Evolutionary conservation across 371 early-diverging fungal species (phyloP), one percentile per base, ranked within the genome.

Genomic region (Lichtheimia ornata): DNA sequence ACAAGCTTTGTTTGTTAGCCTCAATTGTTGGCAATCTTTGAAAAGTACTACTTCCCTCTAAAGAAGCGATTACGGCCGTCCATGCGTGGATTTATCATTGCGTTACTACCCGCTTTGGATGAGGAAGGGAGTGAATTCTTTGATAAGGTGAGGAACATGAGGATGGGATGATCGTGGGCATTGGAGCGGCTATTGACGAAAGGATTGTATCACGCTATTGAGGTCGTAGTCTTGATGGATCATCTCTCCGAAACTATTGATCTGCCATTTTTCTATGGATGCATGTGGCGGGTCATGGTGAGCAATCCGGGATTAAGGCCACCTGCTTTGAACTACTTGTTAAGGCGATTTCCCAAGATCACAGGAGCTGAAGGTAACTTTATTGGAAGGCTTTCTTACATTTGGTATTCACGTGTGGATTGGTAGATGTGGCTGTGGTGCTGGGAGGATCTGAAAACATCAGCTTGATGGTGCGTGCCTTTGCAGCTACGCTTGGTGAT

Each of bases 41-140:
- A 90, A 67, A 83, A 77, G 44, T 83, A 83, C 69, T 90, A 90
- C 62, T 66, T 95, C 12, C 91, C 94, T 0, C 70, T 97, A 12
- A 87, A 89, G 2, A 59, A 71, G 14, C 71, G 81, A 13, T 74
- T 96, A 58, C 77, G 88, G 45, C 89, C 92, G 3, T 87, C 90
- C 56, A 76, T 95, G 66, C 87, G 91, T 67, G 89, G 91, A 35
- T 80, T 97, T 13, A 80, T 94, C 24, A 86, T 91, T 41, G 94
- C 93, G 0, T 56, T 97, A 18, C 73, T 96, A 22, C 94, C 96
- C 1, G 93, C 90, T 9, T 67, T 97, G 13, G 98, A 97, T 56
- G 96, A 96, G 63, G 96, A 95, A 67, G 91, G 91, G 30, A 90
- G 85, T 69, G 97, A 97, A 64, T 89, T 83, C 64, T 94, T 92